Evolutionary conservation across 257 asterid species (phyloP).

Genomic region (Vinca minor): DNA sequence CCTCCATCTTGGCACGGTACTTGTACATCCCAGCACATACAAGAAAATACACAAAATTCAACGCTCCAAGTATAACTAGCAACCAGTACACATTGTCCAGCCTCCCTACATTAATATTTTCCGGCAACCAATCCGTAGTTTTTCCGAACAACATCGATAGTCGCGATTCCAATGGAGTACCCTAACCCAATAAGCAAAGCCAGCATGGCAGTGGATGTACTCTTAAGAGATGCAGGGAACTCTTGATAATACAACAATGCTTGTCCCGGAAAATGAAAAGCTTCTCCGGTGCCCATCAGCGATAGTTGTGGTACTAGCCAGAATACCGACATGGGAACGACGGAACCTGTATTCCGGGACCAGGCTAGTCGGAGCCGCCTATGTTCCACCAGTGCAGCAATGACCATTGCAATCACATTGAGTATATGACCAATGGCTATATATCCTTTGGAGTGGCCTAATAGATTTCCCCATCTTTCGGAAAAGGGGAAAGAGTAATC

Average conservation of each 20-base stretch:
- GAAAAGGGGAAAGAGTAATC: conserved; percentile 12
- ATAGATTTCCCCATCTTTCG: background rate
- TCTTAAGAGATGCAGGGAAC: conserved; percentile 22
- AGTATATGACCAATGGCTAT: conserved; percentile 23
- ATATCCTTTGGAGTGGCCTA: conserved; percentile 17
- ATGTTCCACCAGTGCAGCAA: conserved; percentile 20
- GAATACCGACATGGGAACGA: conserved; percentile 23
- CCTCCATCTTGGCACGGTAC: background rate
- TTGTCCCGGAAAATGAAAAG: conserved; percentile 27
- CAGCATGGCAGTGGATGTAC: conserved; percentile 17
- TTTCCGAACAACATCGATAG: conserved; percentile 15
- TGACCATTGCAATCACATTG: conserved; percentile 7
- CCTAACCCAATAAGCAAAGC: conserved; percentile 15
- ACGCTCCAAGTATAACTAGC: background rate
- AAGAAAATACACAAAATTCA: conserved; percentile 17
- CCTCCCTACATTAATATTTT: conserved; percentile 23
- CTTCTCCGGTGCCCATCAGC: conserved; percentile 20
- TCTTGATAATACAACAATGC: conserved; percentile 21
- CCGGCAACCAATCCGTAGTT: conserved; percentile 24
- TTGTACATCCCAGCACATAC: conserved; percentile 14
- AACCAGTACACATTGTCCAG: conserved; percentile 26
- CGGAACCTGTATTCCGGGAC: background rate
- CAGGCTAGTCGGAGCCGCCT: conserved; percentile 4
- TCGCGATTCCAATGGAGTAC: conserved; percentile 13
- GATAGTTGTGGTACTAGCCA: conserved; percentile 22